Base-by-base conservation (phyloP, 2,329 filamentous ascomycete species). In the Dendrostoma leiphaemia region DNA sequence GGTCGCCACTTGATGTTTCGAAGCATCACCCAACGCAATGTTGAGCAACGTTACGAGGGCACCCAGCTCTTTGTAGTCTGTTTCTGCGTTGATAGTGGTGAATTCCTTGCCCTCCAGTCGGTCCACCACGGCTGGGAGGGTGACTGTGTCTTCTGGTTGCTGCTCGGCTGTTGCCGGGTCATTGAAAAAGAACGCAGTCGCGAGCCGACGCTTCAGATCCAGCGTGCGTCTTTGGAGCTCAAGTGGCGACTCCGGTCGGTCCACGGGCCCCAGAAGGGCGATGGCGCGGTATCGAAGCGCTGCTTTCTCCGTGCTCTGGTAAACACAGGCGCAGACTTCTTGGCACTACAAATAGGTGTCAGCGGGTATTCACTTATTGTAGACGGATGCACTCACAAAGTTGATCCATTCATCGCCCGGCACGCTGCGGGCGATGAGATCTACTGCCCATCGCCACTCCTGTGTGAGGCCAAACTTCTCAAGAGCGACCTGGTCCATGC, bases 31-130 rank as follows among this genome's bases (percentile, higher is more conserved):
- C 48, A 97, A 76, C 15, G 84, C 86, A 35, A 90, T 81, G 64
- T 94, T 87, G 5, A 97, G 79, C 19, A 95, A 79, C 3, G 79
- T 71, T 3, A 89, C 75, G 15, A 84, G 76, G 2, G 88, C 84
- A 31, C 79, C 76, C 1, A 97, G 79, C 51, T 85, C 77, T 15
- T 76, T 74, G 69, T 89, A 96, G 69, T 96, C 74, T 0, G 86
- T 89, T 28, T 75, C 62, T 15, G 73, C 72, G 3, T 68, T 75
- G 60, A 86, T 72, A n/a, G n/a, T n/a, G 21, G 69, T 65, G 62
- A 88, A 88, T 23, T 78, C 73, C 1, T 74, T 68, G 5, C 69
- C 63, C 12, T 69, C 63, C 9, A 86, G 71, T 12, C 75, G 74
- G n/a, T 72, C 59, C 50, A 75, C 74, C 29, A 83, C 64, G 32